Evolutionary conservation across 768 basidiomycete genomes (phyloP).

Genomic region (Heimioporus sp.): DNA sequence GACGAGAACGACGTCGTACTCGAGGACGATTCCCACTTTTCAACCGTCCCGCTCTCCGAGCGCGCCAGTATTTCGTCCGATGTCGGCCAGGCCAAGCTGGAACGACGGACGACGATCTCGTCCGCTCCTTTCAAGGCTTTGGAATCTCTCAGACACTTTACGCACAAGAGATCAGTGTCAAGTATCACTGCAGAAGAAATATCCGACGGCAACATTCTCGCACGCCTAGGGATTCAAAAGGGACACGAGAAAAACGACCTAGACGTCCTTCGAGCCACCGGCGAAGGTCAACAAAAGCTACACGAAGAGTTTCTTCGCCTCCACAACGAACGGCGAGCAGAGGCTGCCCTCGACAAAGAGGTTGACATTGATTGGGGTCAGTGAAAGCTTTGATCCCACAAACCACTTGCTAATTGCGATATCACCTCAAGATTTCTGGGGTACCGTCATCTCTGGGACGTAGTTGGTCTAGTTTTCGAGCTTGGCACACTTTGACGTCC

Average conservation of each 20-base stretch:
- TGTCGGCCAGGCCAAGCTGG: slow-evolving; percentile 21
- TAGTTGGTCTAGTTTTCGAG: not conserved
- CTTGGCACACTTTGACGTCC: slow-evolving; percentile 2
- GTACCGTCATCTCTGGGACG: slow-evolving; percentile 83
- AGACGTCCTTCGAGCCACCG: slow-evolving; percentile 43
- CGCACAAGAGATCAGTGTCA: slow-evolving; percentile 66
- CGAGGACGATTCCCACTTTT: slow-evolving; percentile 49
- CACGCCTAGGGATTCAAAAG: slow-evolving; percentile 50
- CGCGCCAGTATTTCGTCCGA: slow-evolving; percentile 34
- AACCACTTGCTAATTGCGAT: slow-evolving; percentile 3
- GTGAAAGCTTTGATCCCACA: not conserved
- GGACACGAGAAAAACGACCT: slow-evolving; percentile 38
- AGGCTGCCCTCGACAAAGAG: slow-evolving; percentile 38
- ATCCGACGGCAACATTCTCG: slow-evolving; percentile 47
- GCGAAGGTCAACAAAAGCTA: slow-evolving; percentile 67
- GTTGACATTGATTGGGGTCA: slow-evolving; percentile 78
- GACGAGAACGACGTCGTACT: slow-evolving; percentile 62
- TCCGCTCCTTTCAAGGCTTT: slow-evolving; percentile 18
- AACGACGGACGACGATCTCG: slow-evolving; percentile 32
- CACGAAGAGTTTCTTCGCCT: slow-evolving; percentile 75
- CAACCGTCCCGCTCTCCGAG: slow-evolving; percentile 45
- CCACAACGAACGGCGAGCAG: slow-evolving; percentile 52
- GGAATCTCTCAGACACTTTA: slow-evolving; percentile 24
- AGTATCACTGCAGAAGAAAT: slow-evolving; percentile 47
- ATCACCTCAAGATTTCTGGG: slow-evolving; percentile 80